Evolutionary conservation across 768 basidiomycete species (phyloP).

Genomic region (Termitomyces sp.): DNA sequence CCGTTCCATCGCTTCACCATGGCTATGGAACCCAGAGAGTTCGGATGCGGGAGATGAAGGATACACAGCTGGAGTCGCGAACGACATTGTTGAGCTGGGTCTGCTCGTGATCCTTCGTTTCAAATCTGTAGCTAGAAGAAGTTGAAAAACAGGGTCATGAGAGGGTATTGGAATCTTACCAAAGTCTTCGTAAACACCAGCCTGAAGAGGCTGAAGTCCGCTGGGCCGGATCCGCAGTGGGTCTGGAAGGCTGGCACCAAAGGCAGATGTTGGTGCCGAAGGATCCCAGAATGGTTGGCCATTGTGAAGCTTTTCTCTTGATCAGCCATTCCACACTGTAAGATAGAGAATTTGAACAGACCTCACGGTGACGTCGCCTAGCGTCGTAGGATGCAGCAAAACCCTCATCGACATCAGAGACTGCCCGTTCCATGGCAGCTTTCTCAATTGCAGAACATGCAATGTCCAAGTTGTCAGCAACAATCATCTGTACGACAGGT

Average conservation of each 20-base stretch:
- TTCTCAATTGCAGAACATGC: conserved; percentile 95
- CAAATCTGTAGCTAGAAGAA: conserved; percentile 46
- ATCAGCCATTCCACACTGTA: not conserved
- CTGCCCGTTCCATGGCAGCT: conserved; percentile 95
- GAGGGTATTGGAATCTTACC: conserved; percentile 38
- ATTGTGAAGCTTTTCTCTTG: conserved; percentile 50
- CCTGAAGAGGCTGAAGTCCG: conserved; percentile 81
- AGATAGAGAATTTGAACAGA: conserved; percentile 28
- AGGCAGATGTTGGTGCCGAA: conserved; percentile 65
- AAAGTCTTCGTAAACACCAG: conserved; percentile 95
- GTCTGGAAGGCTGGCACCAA: conserved; percentile 78
- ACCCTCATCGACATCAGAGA: conserved; percentile 89
- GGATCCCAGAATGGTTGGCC: conserved; percentile 90
- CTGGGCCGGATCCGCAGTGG: conserved; percentile 80
- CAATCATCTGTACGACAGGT: conserved; percentile 73
- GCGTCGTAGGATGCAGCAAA: conserved; percentile 80
- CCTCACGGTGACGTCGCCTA: conserved; percentile 85
- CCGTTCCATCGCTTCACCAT: conserved; percentile 86
- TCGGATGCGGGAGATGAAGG: conserved; percentile 66
- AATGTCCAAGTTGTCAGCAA: conserved; percentile 89
- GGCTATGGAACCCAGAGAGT: conserved; percentile 49
- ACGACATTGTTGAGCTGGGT: conserved; percentile 71
- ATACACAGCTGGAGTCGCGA: conserved; percentile 51
- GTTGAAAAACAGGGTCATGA: conserved; percentile 6
- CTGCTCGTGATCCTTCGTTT: conserved; percentile 61